These are phyloP conservation scores for Gillenia trifoliata DNA, from an alignment of 306 rosid genomes.

Conservation along the genomic window DNA sequence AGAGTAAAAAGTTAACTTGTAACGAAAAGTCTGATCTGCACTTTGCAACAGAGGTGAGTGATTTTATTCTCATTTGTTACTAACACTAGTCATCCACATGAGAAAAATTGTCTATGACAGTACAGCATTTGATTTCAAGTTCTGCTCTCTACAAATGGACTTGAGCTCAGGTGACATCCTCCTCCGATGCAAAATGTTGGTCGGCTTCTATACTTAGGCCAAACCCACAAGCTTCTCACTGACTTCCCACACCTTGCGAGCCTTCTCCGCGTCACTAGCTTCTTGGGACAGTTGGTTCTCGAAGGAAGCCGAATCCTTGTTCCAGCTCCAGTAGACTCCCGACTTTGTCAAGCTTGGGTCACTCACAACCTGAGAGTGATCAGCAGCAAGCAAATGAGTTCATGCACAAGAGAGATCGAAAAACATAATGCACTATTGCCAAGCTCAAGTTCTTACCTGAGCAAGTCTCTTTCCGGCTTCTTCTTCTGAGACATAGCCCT, in stretches of 20 bases:
- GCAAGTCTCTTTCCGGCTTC: slow-evolving; percentile 97
- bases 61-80: slow-evolving; percentile 35
- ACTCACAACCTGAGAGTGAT: slow-evolving; percentile 63
- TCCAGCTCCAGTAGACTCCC: slow-evolving; percentile 99
- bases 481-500: slow-evolving; percentile 95
- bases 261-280: slow-evolving; percentile 83
- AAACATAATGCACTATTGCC: not conserved
- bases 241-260: slow-evolving; percentile 87
- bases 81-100: slow-evolving; percentile 35
- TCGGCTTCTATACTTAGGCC: slow-evolving; percentile 38
- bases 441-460: slow-evolving; percentile 49
- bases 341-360: slow-evolving; percentile 96
- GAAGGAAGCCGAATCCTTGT: slow-evolving; percentile 82
- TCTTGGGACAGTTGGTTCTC: slow-evolving; percentile 89
- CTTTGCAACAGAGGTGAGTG: slow-evolving; percentile 28
- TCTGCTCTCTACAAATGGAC: slow-evolving; percentile 17
- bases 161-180: slow-evolving; percentile 4
- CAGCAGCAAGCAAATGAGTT: slow-evolving; percentile 14
- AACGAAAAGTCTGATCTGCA: not conserved
- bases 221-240: slow-evolving; percentile 95
- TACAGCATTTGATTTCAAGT: slow-evolving; percentile 13
- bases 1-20: not conserved
- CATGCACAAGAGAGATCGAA: not conserved
- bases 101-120: slow-evolving; percentile 33
- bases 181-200: slow-evolving; percentile 19